Evolutionary conservation across 768 basidiomycete species (phyloP).

Genomic region (Trametes villosa): DNA sequence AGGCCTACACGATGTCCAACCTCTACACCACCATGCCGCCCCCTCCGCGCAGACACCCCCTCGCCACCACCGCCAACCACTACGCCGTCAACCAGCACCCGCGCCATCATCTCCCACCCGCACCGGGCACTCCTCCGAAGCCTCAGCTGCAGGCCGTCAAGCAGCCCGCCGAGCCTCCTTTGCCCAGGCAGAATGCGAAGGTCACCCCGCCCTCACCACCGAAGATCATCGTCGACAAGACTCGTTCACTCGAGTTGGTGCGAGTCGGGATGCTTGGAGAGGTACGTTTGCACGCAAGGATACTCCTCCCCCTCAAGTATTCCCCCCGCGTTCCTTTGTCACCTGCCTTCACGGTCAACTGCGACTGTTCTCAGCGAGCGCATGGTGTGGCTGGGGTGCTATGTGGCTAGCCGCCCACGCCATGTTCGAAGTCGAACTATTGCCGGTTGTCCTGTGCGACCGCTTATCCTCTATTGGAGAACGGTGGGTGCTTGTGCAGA

Average conservation of each 20-base stretch:
- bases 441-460: neutral
- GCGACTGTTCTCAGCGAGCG: no score
- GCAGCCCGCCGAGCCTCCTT: constrained; percentile 55
- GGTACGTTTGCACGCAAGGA: constrained; percentile 50
- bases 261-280: constrained; percentile 89
- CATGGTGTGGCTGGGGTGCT: no score
- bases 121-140: constrained; percentile 24
- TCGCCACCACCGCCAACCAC: constrained; percentile 29
- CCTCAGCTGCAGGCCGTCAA: constrained; percentile 13
- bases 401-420: no score
- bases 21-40: constrained; percentile 29
- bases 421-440: neutral
- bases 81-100: constrained; percentile 29
- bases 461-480: neutral
- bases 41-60: constrained; percentile 34
- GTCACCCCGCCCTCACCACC: constrained; percentile 83
- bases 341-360: no score
- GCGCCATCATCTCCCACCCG: constrained; percentile 12
- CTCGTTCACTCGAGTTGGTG: constrained; percentile 57
- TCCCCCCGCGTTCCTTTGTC: neutral
- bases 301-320: neutral
- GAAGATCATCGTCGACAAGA: constrained; percentile 70
- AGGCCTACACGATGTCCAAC: constrained; percentile 36
- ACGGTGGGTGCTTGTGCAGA: neutral
- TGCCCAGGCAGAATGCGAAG: constrained; percentile 83